Percentiles rank a stretch among this genome's conserved stretches.
These are phyloP conservation scores for Begonia loranthoides DNA, from an alignment of 306 rosid genomes.

Conservation along the genomic window DNA sequence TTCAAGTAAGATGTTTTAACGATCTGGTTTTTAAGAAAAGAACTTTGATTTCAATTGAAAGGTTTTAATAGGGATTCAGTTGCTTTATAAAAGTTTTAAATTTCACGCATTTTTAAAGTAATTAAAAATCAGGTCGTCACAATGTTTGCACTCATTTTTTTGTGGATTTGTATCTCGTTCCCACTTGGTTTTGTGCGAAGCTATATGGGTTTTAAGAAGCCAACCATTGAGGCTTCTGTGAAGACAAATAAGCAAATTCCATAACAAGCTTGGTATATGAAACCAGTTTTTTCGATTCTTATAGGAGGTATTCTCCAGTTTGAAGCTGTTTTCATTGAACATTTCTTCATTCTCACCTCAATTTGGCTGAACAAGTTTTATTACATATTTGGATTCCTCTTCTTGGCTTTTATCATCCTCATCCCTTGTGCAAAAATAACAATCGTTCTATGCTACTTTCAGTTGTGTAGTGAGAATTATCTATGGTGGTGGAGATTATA, in stretches of 20 bases:
- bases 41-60: too few species aligned
- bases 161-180: conserved; percentile 97
- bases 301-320: too few species aligned
- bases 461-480: conserved; percentile 95
- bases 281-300: conserved; percentile 71
- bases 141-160: conserved; percentile 84
- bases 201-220: conserved; percentile 89
- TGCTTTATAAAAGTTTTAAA: too few species aligned
- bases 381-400: conserved; percentile 96
- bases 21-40: too few species aligned
- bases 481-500: conserved; percentile 99
- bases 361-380: conserved; percentile 99
- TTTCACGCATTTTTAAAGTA: too few species aligned
- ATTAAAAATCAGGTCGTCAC: too few species aligned
- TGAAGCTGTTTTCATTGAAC: conserved; percentile 95
- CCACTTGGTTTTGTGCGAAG: conserved; percentile 91
- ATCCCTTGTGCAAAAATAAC: conserved; percentile 93
- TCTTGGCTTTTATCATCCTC: conserved; percentile 81
- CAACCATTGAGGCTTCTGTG: conserved; percentile 92
- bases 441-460: conserved; percentile 94
- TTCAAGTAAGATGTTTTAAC: too few species aligned
- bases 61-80: too few species aligned
- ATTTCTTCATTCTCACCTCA: conserved; percentile 95
- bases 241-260: conserved; percentile 97
- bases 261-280: too few species aligned